Percentiles rank a stretch among this genome's conserved stretches.
Conservation (phyloP, 441 rosid species). For the Brassica hybrid region DNA sequence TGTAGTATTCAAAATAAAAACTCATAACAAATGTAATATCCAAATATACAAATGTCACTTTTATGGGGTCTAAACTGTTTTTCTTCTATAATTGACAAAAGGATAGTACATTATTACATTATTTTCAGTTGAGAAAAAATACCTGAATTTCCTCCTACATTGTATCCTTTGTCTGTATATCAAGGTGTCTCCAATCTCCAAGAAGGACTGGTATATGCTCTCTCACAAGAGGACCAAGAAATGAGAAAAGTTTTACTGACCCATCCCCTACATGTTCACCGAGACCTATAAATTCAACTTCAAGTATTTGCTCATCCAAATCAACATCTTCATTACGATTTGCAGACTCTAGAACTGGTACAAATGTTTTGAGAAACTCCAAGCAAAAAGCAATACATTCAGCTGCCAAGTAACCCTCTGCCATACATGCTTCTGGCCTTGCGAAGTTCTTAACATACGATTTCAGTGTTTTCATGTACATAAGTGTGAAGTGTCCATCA, state of each 20-base stretch:
- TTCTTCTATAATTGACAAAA: background rate
- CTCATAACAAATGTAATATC: no score
- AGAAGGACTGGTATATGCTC: background rate
- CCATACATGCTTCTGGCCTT: background rate
- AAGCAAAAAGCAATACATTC: conserved; percentile 8
- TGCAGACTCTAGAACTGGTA: background rate
- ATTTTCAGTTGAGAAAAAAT: background rate
- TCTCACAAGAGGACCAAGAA: background rate
- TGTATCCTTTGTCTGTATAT: background rate
- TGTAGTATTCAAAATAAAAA: no score
- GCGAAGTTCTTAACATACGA: background rate
- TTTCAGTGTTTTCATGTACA: background rate
- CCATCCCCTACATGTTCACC: background rate
- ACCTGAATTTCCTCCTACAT: background rate
- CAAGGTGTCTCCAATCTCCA: background rate
- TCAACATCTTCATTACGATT: conserved; percentile 20
- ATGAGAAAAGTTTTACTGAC: background rate
- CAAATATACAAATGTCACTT: no score
- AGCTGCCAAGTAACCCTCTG: background rate
- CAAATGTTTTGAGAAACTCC: background rate
- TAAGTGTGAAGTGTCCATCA: background rate
- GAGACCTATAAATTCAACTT: background rate
- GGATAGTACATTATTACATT: background rate
- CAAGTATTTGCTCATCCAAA: background rate
- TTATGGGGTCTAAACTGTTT: no score